phyloP scores from a whole-genome alignment of 352 stramenopile species.

The Phytophthora europaea region DNA sequence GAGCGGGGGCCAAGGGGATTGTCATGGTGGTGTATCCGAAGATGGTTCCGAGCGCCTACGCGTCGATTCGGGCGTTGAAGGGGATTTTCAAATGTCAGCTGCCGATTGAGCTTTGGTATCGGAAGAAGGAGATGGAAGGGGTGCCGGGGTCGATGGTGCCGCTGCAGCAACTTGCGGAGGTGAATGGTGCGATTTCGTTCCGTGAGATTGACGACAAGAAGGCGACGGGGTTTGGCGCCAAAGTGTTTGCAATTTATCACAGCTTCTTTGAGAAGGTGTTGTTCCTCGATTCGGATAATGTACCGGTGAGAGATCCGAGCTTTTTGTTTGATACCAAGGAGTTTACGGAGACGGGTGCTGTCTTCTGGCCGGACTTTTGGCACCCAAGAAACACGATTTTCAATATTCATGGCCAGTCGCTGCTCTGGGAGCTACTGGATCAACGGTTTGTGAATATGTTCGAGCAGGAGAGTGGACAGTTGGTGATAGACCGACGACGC shows the following conservation, averaged over 20 bases:
- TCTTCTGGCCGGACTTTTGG: slow-evolving; percentile 86
- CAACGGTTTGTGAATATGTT: slow-evolving; percentile 68
- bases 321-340: slow-evolving; percentile 60
- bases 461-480: slow-evolving; percentile 74
- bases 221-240: slow-evolving; percentile 58
- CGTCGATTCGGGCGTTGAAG: slow-evolving; percentile 44
- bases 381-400: slow-evolving; percentile 70
- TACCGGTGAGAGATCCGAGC: slow-evolving; percentile 61
- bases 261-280: slow-evolving; percentile 57
- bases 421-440: slow-evolving; percentile 67
- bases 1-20: slow-evolving; percentile 40
- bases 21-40: slow-evolving; percentile 71
- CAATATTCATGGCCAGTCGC: slow-evolving; percentile 60
- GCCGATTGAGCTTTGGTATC: slow-evolving; percentile 67
- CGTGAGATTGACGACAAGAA: slow-evolving; percentile 42
- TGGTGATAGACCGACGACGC: slow-evolving; percentile 59
- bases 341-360: slow-evolving; percentile 52
- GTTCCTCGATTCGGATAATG: slow-evolving; percentile 75
- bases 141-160: slow-evolving; percentile 30
- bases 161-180: slow-evolving; percentile 17
- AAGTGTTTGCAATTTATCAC: slow-evolving; percentile 63
- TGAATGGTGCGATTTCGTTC: slow-evolving; percentile 25
- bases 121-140: slow-evolving; percentile 38
- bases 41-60: slow-evolving; percentile 57
- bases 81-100: slow-evolving; percentile 46